Evolutionary conservation across 2,329 filamentous ascomycete species (phyloP), one percentile per base, ranked within the genome.

Genomic region (Fusarium sp.): DNA sequence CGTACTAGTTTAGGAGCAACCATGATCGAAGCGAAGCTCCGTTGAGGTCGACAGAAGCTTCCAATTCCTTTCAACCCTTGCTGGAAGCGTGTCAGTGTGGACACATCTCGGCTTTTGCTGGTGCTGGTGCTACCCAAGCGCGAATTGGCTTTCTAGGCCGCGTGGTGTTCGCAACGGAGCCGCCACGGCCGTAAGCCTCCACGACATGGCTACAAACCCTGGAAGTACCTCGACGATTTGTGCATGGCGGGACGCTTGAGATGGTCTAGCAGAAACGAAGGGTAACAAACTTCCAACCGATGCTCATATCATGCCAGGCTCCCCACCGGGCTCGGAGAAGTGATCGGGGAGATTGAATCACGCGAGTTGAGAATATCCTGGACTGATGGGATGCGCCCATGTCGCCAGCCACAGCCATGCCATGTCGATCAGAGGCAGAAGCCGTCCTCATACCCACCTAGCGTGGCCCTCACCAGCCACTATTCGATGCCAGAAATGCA

Each of bases 61-160:
- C 66, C 61, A 74, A 69, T 67, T 43, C n/a, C 45, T 45, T 64
- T 62, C 61, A 65, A 62, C 57, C 67, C 72, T 72, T 69, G 62
- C 56, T 57, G 31, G 48, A 29, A 50, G 45, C 29, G 54, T 67
- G 73, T 69, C 73, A 62, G 60, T 48, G 66, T 74, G 69, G 73
- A 61, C 63, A 77, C 69, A 65, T 61, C 62, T 64, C 73, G 64
- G 69, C 56, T 71, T 72, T 69, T 64, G 57, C 67, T 77, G 63
- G 33, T 64, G 57, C 67, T 77, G 63, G 33, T 54, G 48, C 48
- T 31, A 33, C 57, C 50, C 56, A 58, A 48, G 59, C 67, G 52
- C 62, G 43, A 62, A 67, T 68, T 76, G 61, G 66, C n/a, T 50
- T 22, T 41, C 62, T 35, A 62, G 56, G 68, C 65, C 65, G 67